Evolutionary conservation across 2,329 filamentous ascomycete species (phyloP), one percentile per base, ranked within the genome.

Genomic region (Fusarium nisikadoi): DNA sequence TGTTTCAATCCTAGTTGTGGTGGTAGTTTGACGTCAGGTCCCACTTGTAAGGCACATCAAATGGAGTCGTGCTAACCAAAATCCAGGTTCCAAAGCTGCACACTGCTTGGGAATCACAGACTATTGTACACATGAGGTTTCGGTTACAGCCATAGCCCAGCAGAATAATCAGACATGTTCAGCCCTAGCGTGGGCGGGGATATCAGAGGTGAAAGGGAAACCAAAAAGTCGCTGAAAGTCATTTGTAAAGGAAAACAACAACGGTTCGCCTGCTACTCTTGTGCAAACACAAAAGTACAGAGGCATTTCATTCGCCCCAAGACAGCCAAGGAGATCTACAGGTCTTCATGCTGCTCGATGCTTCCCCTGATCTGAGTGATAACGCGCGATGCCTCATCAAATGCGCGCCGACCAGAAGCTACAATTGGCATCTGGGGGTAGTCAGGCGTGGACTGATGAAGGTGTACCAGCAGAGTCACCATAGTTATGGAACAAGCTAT

Each of bases 401-500:
- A 79, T 6, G 80, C 60, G 19, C 67, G 75, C 8, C 74, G 75
- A 4, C 70, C 76, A 23, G 86, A 81, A 23, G 84, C 81, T 62
- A 90, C 83, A 29, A 90, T 78, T 3, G 90, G 90, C 59, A 91
- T 86, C 59, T 88, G 83, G 13, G 88, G 86, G 77, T 91, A 90
- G 70, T 90, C 88, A 61, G 87, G 84, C 31, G 89, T 86, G 65
- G 87, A 88, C 62, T 88, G 81, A 79, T 94, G 90, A 60, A 93
- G 85, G 78, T 94, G 90, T 14, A 89, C 81, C 25, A 94, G 84
- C 55, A 94, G 82, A 16, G 88, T 87, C 58, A 90, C 87, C 90
- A 94, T 93, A 82, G 89, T 93, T 75, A 93, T 87, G 82, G 93
- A 94, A 81, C 90, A 93, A 41, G 92, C 91, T 70, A 93, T 89